phyloP scores from a whole-genome alignment of 371 early-diverging fungal genomes.

The Syncephalastrum monosporum region DNA sequence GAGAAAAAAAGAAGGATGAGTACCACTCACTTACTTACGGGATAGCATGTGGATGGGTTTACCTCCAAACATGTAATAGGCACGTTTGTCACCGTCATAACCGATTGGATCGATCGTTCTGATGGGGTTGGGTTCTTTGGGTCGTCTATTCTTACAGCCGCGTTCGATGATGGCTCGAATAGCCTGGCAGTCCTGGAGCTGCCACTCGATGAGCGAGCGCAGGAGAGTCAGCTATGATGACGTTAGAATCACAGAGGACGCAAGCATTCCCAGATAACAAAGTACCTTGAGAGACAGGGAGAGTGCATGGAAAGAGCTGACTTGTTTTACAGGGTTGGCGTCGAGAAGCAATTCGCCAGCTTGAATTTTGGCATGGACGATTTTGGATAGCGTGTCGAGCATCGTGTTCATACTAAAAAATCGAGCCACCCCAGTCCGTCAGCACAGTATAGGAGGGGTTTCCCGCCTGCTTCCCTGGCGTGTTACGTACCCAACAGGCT shows the following conservation, averaged over 20 bases:
- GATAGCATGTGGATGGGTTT: too few relatives aligned
- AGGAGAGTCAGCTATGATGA: slow-evolving; percentile 27
- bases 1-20: neutral
- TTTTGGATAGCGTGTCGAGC: slow-evolving; percentile 24
- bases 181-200: slow-evolving; percentile 38
- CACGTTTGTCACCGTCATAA: too few relatives aligned
- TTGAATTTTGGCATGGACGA: slow-evolving; percentile 29
- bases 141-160: slow-evolving; percentile 7
- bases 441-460: neutral
- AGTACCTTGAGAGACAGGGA: slow-evolving; percentile 29
- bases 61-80: too few relatives aligned
- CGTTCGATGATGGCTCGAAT: slow-evolving; percentile 26
- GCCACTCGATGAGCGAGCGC: slow-evolving; percentile 42
- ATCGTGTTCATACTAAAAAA: slow-evolving; percentile 15
- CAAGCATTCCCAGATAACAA: neutral
- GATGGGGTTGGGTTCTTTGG: slow-evolving; percentile 23
- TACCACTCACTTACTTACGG: too few relatives aligned
- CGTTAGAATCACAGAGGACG: neutral
- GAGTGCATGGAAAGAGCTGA: slow-evolving; percentile 21
- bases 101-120: too few relatives aligned
- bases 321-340: slow-evolving; percentile 30
- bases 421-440: neutral
- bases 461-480: neutral
- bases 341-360: slow-evolving; percentile 29
- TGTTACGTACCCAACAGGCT: slow-evolving; percentile 31